Percentiles rank a stretch among this genome's conserved stretches.
These are phyloP conservation scores for Trametes hirsuta DNA, from an alignment of 1,284 basidiomycete species.

Conservation along the genomic window DNA sequence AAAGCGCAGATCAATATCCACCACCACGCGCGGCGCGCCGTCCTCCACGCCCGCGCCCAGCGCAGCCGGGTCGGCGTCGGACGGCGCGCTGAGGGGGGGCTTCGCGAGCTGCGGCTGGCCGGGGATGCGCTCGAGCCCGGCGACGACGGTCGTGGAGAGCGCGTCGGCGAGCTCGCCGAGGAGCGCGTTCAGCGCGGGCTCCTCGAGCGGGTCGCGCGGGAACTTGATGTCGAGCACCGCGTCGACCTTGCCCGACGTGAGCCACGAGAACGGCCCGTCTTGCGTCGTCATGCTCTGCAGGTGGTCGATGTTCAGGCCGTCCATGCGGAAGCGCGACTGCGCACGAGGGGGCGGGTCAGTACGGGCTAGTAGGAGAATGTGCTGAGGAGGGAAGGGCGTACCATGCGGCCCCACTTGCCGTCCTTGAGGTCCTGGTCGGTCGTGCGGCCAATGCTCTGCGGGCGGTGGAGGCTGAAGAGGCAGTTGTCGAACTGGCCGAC, in stretches of 20 bases:
- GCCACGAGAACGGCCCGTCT: slow-evolving; percentile 95
- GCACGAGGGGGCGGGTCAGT: slow-evolving; percentile 1
- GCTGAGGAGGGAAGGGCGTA: slow-evolving; percentile 39
- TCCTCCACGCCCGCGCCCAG: slow-evolving; percentile 38
- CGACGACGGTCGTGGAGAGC: slow-evolving; percentile 62
- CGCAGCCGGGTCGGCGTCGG: slow-evolving; percentile 27
- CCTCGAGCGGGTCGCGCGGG: slow-evolving; percentile 79
- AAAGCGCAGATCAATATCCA: slow-evolving; percentile 96
- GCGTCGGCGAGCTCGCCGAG: slow-evolving; percentile 91
- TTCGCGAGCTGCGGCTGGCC: slow-evolving; percentile 88
- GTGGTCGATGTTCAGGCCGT: slow-evolving; percentile 97
- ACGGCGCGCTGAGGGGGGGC: slow-evolving; percentile 83
- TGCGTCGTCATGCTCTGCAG: slow-evolving; percentile 84
- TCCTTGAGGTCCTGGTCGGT: slow-evolving; percentile 83
- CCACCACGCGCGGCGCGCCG: slow-evolving; percentile 60
- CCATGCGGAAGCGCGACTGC: slow-evolving; percentile 93
- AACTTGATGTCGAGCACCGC: slow-evolving; percentile 98
- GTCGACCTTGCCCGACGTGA: slow-evolving; percentile 94
- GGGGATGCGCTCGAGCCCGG: slow-evolving; percentile 72
- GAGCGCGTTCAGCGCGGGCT: slow-evolving; percentile 84
- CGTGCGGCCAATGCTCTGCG: slow-evolving; percentile 93
- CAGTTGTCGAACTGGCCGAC: slow-evolving; percentile 99
- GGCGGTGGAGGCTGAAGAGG: slow-evolving; percentile 94
- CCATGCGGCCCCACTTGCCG: slow-evolving; percentile 88
- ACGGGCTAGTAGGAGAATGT: not conserved